phyloP scores from a whole-genome alignment of 176 grass and related monocot species.

The Tuctoria greenei region DNA sequence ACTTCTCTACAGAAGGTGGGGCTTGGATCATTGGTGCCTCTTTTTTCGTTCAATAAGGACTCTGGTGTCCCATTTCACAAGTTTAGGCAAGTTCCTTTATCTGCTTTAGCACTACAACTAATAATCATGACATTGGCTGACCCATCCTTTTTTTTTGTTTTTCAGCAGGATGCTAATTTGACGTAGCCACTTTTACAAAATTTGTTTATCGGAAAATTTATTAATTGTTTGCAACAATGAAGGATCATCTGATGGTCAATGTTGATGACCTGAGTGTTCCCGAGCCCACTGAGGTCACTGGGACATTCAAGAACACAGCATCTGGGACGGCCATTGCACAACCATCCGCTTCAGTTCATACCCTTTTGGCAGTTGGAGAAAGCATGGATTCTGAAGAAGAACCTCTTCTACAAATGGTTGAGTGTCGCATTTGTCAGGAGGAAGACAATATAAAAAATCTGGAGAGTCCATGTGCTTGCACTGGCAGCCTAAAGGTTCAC shows the following conservation, averaged over 20 bases:
- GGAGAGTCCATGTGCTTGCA: conserved; percentile 75
- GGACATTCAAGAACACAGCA: conserved; percentile 33
- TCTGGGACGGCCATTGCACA: conserved; percentile 31
- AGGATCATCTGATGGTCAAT: conserved; percentile 51
- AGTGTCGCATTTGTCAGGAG: conserved; percentile 94
- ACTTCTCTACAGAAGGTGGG: conserved; percentile 44
- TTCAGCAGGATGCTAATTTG: conserved; percentile 32
- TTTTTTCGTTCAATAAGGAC: conserved; percentile 33
- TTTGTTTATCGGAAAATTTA: conserved; percentile 26
- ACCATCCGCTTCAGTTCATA: conserved; percentile 10
- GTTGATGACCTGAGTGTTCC: conserved; percentile 49
- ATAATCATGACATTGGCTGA: conserved; percentile 3
- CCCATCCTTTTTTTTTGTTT: conserved; percentile 11
- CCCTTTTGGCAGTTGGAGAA: conserved; percentile 36
- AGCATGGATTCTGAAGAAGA: conserved; percentile 58
- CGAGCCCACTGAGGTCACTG: conserved; percentile 31
- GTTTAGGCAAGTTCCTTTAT: conserved; percentile 10
- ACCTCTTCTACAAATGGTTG: conserved; percentile 65
- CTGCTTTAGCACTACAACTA: conserved; percentile 4
- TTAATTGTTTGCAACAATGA: conserved; percentile 45
- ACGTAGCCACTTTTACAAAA: conserved; percentile 32
- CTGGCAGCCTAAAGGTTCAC: conserved; percentile 79
- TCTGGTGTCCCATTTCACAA: conserved; percentile 26
- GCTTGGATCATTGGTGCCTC: conserved; percentile 42
- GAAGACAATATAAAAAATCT: conserved; percentile 78